Evolutionary conservation across 495 filamentous ascomycete genomes (phyloP).

Genomic region (Beverwykella pulmonaria): DNA sequence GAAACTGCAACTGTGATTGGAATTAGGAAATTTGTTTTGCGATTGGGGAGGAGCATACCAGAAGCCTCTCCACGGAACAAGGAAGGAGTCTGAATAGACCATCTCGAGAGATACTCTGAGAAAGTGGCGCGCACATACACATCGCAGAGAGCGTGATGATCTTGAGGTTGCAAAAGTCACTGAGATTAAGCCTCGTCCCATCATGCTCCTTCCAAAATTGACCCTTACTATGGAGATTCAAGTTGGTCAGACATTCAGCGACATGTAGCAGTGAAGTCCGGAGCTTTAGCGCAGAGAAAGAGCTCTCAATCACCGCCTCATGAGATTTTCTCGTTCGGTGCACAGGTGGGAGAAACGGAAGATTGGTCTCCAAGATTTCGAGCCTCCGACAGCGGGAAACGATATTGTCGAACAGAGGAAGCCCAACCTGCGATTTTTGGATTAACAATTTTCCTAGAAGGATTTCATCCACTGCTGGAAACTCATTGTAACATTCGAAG

Average conservation of each 20-base stretch:
- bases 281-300: background rate
- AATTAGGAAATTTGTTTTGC: background rate
- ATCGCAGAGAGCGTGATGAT: background rate
- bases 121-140: background rate
- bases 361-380: background rate
- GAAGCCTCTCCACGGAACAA: background rate
- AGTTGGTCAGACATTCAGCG: background rate
- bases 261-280: background rate
- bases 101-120: background rate
- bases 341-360: background rate
- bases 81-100: background rate
- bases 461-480: background rate
- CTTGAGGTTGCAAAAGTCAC: background rate
- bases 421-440: background rate
- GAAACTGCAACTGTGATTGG: background rate
- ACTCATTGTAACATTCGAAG: background rate
- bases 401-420: conserved; percentile 5
- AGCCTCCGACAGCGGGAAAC: background rate
- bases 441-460: background rate
- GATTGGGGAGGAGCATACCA: background rate
- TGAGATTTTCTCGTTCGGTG: background rate
- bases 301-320: background rate
- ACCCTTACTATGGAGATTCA: background rate
- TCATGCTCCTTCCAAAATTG: conserved; percentile 5
- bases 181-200: conserved; percentile 1